A percentile compares a stretch with the other conserved stretches of the same genome.
Evolutionary conservation across 2,329 filamentous ascomycete genomes (phyloP).

Genomic region (Fusarium staphyleae): DNA sequence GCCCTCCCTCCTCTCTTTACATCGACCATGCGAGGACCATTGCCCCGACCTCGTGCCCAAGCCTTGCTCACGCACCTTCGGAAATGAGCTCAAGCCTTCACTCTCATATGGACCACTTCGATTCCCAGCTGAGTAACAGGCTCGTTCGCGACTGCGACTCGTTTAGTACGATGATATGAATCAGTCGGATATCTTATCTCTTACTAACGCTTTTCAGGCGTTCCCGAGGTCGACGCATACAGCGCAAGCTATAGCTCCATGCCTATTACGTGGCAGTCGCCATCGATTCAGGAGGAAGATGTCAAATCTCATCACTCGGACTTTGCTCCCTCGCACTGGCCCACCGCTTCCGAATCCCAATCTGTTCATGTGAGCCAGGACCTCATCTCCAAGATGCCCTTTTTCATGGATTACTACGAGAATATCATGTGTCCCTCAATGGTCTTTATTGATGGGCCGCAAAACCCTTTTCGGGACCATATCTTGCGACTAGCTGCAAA

Average conservation of each 20-base stretch:
- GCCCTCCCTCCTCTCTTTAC: conserved; percentile 62
- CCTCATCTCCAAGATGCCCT: conserved; percentile 80
- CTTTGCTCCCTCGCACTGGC: conserved; percentile 57
- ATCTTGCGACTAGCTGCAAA: conserved; percentile 78
- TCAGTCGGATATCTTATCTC: conserved; percentile 45
- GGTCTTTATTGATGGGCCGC: conserved; percentile 86
- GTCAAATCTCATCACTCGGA: conserved; percentile 54
- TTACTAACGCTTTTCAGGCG: conserved; percentile 53
- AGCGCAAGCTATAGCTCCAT: conserved; percentile 58
- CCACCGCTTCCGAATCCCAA: conserved; percentile 54
- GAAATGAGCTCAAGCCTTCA: conserved; percentile 67
- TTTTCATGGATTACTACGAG: conserved; percentile 92
- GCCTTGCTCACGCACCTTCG: conserved; percentile 66
- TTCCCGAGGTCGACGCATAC: conserved; percentile 61
- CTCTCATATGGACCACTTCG: conserved; percentile 66
- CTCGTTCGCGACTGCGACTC: conserved; percentile 63
- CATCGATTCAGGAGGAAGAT: conserved; percentile 53
- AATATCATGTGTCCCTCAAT: conserved; percentile 91
- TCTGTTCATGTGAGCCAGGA: conserved; percentile 63
- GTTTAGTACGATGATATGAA: conserved; percentile 57
- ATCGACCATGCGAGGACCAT: conserved; percentile 58
- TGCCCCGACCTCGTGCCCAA: conserved; percentile 66
- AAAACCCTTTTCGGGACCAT: conserved; percentile 85
- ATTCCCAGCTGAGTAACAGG: conserved; percentile 61
- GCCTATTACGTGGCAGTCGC: conserved; percentile 56